Base-by-base conservation (phyloP, 441 rosid genomes). In the Corymbia citriodora region DNA sequence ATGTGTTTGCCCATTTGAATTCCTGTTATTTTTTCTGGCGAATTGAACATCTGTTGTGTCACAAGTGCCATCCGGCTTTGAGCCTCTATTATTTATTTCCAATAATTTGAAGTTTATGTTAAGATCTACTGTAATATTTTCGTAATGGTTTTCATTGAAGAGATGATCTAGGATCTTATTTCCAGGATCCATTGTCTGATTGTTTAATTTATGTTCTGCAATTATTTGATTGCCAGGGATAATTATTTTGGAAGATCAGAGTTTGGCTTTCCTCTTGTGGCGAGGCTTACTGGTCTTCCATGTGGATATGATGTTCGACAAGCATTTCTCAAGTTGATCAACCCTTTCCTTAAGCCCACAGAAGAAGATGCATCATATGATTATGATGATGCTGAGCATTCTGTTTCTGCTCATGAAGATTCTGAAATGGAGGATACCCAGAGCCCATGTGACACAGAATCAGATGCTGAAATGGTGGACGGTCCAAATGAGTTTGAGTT, bases 201-300 rank as follows among this genome's bases (percentile, higher is more conserved):
- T 79, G 9, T 79, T 79, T 79, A 40, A 13, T 11, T 79, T 23
- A 45, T 79, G 52, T 79, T 79, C n/a, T 79, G 85, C 85, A 23
- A 45, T 79, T 79, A 25, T 40, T 74, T 74, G 52, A 79, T 45
- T 79, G 85, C 52, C 52, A 79, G n/a, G 17, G 85, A 79, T 79
- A 45, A 14, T 79, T 79, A 45, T 79, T 90, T 94, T 97, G 99
- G 98, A 95, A 94, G 90, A 79, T 99, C 97, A 90, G 95, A 96
- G 92, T 89, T 87, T 92, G 99, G 98, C 93, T 93, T 96, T 91
- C 99, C 99, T 92, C 96, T 98, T 87, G 96, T 96, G 81, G 95
- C 98, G 79, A 95, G 95, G 92, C 94, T 94, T 92, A 82, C 87
- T 91, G 91, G 93, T 93, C 89, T 90, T 70, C 92, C 88, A 79